Conservation (phyloP, 2,329 filamentous ascomycete genomes). For the Cryphonectria naterciae region DNA sequence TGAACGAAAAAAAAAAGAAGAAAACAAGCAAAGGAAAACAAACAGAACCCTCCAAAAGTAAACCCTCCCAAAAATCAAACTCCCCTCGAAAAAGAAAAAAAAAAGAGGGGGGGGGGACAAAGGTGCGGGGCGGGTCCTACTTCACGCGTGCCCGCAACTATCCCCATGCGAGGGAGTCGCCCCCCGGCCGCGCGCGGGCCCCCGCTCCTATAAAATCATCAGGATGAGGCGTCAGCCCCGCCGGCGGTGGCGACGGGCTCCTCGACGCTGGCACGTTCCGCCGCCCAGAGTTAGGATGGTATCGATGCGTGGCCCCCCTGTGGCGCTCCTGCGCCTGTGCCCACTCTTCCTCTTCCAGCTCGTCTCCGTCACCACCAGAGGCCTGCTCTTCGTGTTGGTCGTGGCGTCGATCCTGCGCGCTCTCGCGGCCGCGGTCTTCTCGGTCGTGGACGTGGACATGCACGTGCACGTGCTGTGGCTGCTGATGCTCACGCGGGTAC, state of each 20-base stretch:
- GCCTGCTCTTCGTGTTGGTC: slow-evolving; percentile 3
- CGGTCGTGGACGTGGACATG: slow-evolving; percentile 18
- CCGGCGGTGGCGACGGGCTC: slow-evolving; percentile 18
- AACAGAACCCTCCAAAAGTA: too few relatives aligned
- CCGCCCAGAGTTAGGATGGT: slow-evolving; percentile 25
- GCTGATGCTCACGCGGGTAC: not conserved
- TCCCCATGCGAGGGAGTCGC: too few relatives aligned
- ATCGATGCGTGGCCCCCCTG: slow-evolving; percentile 15
- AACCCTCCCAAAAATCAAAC: too few relatives aligned
- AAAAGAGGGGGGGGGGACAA: too few relatives aligned
- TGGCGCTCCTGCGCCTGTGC: slow-evolving; percentile 24
- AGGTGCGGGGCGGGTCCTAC: too few relatives aligned
- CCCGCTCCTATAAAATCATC: slow-evolving; percentile 28
- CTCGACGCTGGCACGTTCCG: slow-evolving; percentile 16
- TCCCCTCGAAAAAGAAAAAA: too few relatives aligned
- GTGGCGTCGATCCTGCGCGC: not conserved
- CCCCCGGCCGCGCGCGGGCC: too few relatives aligned
- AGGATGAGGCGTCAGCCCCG: slow-evolving; percentile 4
- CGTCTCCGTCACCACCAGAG: slow-evolving; percentile 4
- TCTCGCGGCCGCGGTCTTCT: not conserved
- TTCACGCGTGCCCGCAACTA: too few relatives aligned
- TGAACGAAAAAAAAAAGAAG: too few relatives aligned
- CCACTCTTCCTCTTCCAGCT: slow-evolving; percentile 23
- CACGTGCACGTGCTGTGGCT: slow-evolving; percentile 9
- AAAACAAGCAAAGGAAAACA: too few relatives aligned